phyloP scores from a whole-genome alignment of 768 basidiomycete species.

The Astraeus odoratus region DNA sequence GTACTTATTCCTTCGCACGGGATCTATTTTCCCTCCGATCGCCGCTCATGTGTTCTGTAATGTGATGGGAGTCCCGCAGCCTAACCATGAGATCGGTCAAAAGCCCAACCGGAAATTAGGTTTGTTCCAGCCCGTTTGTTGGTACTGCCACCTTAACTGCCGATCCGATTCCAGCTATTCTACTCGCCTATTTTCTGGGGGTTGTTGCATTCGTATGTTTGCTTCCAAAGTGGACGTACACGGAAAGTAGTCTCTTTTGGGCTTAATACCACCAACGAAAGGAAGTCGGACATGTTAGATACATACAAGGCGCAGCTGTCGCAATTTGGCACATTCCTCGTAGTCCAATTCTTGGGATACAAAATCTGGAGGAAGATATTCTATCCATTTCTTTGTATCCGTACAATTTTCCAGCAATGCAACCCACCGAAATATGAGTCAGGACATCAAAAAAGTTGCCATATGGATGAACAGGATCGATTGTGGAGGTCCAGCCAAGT shows the following conservation, averaged over 20 bases:
- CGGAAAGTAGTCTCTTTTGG: conserved; percentile 39
- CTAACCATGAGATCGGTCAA: conserved; percentile 45
- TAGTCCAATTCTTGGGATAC: no score
- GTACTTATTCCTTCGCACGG: conserved; percentile 81
- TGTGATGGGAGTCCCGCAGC: conserved; percentile 82
- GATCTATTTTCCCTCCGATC: conserved; percentile 73
- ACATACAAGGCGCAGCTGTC: no score
- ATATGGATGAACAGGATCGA: no score
- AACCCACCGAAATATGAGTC: no score
- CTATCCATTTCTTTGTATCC: no score
- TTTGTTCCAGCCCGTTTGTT: conserved; percentile 28
- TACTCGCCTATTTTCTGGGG: conserved; percentile 49
- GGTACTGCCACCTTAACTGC: conserved; percentile 9
- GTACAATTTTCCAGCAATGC: no score
- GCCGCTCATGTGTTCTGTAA: conserved; percentile 90
- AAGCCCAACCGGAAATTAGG: conserved; percentile 47
- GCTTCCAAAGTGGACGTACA: conserved; percentile 46
- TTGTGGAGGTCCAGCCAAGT: no score
- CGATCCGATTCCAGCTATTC: conserved; percentile 39
- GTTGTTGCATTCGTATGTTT: conserved; percentile 49
- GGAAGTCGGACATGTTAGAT: no score
- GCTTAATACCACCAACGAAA: conserved; percentile 6
- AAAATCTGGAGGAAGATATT: no score
- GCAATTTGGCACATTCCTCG: no score
- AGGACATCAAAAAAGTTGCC: no score